Evolutionary conservation across 176 grass and related monocot genomes (phyloP).

Genomic region (Aegilops bicornis): DNA sequence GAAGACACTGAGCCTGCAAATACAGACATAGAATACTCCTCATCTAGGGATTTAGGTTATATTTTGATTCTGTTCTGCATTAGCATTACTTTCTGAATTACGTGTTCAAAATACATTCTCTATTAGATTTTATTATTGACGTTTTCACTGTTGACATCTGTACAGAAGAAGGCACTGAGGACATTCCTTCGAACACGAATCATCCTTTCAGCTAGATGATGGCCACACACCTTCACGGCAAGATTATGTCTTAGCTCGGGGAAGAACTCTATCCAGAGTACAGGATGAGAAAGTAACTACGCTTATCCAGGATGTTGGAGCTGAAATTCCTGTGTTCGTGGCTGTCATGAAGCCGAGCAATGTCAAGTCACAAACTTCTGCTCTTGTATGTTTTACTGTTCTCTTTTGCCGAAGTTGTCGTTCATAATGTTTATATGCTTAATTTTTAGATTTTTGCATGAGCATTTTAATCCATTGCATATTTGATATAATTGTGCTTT

Average conservation of each 20-base stretch:
- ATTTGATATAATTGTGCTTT: background rate
- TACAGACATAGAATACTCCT: background rate
- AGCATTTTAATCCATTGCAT: background rate
- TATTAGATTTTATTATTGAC: background rate
- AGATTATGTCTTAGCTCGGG: background rate
- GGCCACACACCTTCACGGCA: too few relatives aligned
- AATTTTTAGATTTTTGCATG: background rate
- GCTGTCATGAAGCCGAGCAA: conserved; percentile 20
- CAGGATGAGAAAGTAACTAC: background rate
- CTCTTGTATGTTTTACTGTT: background rate
- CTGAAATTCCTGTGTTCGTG: conserved; percentile 22
- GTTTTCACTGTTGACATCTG: background rate
- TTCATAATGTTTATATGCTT: background rate
- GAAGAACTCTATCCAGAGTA: background rate
- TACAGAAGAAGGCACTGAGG: background rate
- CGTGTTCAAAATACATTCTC: background rate
- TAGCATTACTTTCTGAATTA: background rate
- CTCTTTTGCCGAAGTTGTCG: background rate
- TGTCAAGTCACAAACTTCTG: background rate
- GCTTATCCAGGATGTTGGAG: conserved; percentile 12
- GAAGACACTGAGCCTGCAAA: background rate
- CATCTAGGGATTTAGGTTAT: conserved; percentile 1
- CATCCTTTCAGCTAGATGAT: background rate
- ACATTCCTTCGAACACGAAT: background rate
- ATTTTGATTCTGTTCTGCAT: background rate